phyloP scores from a whole-genome alignment of 2,329 filamentous ascomycete species.

The Botryosphaeria dothidea region DNA sequence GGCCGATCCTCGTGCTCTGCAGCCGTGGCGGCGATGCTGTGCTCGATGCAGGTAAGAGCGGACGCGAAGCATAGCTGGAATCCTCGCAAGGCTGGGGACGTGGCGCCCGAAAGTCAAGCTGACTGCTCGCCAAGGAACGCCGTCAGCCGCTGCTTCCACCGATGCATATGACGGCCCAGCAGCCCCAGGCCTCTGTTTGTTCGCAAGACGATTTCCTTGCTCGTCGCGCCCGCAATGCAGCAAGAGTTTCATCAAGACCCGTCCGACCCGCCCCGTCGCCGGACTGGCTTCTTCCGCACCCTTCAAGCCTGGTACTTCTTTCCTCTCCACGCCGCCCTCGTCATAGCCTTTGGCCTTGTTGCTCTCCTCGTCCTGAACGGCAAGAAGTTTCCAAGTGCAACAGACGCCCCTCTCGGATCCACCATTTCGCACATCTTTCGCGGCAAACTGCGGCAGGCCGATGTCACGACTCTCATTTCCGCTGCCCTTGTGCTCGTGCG shows the following conservation, averaged over 20 bases:
- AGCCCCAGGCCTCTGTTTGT: not conserved
- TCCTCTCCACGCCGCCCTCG: not conserved
- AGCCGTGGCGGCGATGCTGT: slow-evolving; percentile 8
- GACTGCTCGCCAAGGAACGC: not conserved
- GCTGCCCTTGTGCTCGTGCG: slow-evolving; percentile 14
- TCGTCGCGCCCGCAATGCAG: not conserved
- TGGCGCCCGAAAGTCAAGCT: not conserved
- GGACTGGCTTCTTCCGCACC: not conserved
- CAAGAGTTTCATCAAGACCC: not conserved
- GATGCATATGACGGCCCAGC: slow-evolving; percentile 1
- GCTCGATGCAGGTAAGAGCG: slow-evolving; percentile 7
- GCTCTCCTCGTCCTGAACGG: not conserved
- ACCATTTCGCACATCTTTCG: not conserved
- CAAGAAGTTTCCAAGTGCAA: not conserved
- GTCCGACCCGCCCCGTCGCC: not conserved
- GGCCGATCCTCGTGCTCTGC: not conserved
- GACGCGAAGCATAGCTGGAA: not conserved
- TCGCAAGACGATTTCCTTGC: not conserved
- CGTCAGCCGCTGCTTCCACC: not conserved
- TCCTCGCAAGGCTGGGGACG: not conserved
- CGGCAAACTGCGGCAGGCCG: slow-evolving; percentile 3
- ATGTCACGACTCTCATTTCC: slow-evolving; percentile 13
- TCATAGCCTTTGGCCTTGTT: not conserved
- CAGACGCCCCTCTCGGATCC: not conserved
- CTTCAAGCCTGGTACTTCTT: slow-evolving; percentile 16